A percentile compares a stretch with the other conserved stretches of the same genome.
These are phyloP conservation scores for Annulohypoxylon maeteangense DNA, from an alignment of 495 filamentous ascomycete genomes.

Conservation along the genomic window DNA sequence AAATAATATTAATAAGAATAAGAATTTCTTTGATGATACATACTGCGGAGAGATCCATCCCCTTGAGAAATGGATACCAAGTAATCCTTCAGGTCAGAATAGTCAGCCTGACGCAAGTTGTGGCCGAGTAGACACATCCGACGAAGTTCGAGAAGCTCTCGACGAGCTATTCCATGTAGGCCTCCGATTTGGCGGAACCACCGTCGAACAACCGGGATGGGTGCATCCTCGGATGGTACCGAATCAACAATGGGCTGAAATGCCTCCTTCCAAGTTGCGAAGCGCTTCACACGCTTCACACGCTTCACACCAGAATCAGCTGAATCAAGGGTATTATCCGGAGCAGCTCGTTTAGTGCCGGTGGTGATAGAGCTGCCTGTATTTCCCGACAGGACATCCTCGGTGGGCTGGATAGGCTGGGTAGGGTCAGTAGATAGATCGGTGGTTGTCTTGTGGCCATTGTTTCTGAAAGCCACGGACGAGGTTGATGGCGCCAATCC, in stretches of 20 bases:
- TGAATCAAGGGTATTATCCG: background rate
- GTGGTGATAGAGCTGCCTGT: background rate
- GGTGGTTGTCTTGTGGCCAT: background rate
- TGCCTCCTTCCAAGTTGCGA: background rate
- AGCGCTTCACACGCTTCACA: background rate
- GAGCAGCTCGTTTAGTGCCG: background rate
- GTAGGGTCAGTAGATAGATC: background rate
- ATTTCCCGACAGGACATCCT: background rate
- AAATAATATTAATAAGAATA: no score
- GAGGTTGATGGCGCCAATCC: background rate
- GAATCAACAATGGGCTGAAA: conserved; percentile 2
- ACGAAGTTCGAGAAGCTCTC: background rate
- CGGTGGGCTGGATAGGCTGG: background rate
- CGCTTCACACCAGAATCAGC: background rate
- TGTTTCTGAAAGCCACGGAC: background rate
- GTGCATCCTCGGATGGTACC: conserved; percentile 1
- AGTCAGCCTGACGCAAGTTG: background rate
- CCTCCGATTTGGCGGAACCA: background rate
- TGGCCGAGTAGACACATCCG: background rate
- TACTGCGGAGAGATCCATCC: background rate
- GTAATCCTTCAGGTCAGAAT: background rate
- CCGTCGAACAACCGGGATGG: background rate
- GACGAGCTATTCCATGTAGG: background rate
- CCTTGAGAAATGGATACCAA: background rate
- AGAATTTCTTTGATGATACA: no score